Percentiles rank a stretch among this genome's conserved stretches.
Evolutionary conservation across 371 early-diverging fungal genomes (phyloP).

Genomic region (Apophysomyces trapeziformis): DNA sequence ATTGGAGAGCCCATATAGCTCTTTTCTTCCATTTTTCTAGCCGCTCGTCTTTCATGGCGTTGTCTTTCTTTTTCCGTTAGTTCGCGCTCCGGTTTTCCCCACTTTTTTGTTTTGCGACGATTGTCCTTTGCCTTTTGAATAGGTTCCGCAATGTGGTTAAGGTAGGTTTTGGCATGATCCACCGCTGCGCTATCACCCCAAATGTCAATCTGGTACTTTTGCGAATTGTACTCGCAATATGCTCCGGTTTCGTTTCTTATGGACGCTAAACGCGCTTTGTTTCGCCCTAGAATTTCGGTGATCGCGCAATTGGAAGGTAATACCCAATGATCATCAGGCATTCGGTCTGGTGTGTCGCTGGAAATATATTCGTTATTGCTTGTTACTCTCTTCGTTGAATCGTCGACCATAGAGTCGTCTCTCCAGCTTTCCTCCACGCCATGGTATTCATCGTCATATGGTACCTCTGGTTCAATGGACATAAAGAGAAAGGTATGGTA

Average conservation of each 20-base stretch:
- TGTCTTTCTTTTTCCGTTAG: constrained; percentile 38
- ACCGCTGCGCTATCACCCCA: constrained; percentile 42
- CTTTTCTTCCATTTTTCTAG: constrained; percentile 29
- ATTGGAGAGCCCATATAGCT: constrained; percentile 35
- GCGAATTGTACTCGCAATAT: constrained; percentile 38
- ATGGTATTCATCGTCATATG: constrained; percentile 22
- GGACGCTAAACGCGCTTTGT: constrained; percentile 22
- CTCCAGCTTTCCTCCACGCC: constrained; percentile 30
- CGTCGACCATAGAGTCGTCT: constrained; percentile 16
- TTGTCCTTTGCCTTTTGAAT: constrained; percentile 2
- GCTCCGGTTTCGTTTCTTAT: constrained; percentile 33
- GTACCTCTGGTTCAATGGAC: constrained; percentile 40
- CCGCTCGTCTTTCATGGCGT: constrained; percentile 32
- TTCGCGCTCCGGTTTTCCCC: constrained; percentile 48
- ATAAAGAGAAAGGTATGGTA: constrained; percentile 4
- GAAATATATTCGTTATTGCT: background rate
- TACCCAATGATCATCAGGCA: constrained; percentile 48
- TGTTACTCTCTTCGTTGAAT: background rate
- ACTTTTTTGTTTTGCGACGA: constrained; percentile 40
- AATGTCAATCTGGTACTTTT: constrained; percentile 45
- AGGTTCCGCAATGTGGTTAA: constrained; percentile 24
- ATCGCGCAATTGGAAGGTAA: constrained; percentile 34
- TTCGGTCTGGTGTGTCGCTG: constrained; percentile 26
- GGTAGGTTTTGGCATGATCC: constrained; percentile 27
- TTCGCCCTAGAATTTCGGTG: constrained; percentile 26